Conservation (phyloP, 345 rosid genomes). For the Eucalyptus camaldulensis region DNA sequence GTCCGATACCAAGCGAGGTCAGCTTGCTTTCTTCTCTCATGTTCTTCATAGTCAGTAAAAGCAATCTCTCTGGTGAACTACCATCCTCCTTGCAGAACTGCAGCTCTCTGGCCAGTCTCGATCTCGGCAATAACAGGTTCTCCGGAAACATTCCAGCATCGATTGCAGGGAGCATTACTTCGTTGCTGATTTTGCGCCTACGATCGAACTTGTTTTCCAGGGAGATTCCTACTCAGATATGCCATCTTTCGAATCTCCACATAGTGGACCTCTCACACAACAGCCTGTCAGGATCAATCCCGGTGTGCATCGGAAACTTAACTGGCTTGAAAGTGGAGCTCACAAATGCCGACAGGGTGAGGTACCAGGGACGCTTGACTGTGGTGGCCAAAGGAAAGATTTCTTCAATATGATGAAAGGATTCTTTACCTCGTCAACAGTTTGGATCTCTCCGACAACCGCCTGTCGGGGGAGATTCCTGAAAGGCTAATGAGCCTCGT, state of each 20-base stretch:
- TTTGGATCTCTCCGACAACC: constrained; percentile 21
- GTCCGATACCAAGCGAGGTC: constrained; percentile 3
- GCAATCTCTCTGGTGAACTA: background rate
- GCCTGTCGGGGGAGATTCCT: constrained; percentile 7
- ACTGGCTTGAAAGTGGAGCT: background rate
- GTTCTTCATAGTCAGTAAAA: background rate
- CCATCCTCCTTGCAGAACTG: background rate
- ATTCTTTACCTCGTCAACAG: constrained; percentile 2
- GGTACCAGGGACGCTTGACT: background rate
- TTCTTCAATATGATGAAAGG: background rate
- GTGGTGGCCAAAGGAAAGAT: background rate
- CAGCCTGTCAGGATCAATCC: background rate
- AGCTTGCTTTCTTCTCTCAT: background rate
- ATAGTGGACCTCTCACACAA: background rate
- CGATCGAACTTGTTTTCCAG: background rate
- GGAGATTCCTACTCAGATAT: background rate
- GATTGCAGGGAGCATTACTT: background rate
- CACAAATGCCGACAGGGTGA: background rate
- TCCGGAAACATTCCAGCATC: background rate
- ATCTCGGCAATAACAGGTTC: background rate
- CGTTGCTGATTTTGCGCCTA: background rate
- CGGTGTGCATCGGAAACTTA: background rate
- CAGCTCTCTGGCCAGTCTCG: background rate
- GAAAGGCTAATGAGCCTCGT: constrained; percentile 4
- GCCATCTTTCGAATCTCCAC: background rate